Evolutionary conservation across 192 early-diverging fungal species (phyloP).

Genomic region (Entrophospora sp.): DNA sequence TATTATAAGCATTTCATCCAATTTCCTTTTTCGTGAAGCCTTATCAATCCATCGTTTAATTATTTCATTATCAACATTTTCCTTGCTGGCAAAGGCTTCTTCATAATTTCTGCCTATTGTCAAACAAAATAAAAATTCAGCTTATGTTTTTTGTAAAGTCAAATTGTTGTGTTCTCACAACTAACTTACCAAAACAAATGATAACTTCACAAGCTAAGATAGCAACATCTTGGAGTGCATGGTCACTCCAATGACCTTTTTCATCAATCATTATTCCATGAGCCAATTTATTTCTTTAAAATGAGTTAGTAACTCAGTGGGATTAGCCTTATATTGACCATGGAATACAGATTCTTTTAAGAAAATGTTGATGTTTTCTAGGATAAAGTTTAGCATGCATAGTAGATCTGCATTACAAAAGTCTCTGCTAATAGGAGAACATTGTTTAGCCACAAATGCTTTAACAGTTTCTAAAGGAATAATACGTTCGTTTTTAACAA

Average conservation of each 20-base stretch:
- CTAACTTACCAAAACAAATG: constrained; percentile 7
- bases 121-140: constrained; percentile 21
- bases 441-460: constrained; percentile 1
- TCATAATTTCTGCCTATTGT: constrained; percentile 5
- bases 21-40: neutral
- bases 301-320: constrained; percentile 8
- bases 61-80: constrained; percentile 10
- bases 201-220: constrained; percentile 5
- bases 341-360: constrained; percentile 12
- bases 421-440: constrained; percentile 3
- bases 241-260: constrained; percentile 1
- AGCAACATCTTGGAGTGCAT: neutral
- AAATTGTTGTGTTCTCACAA: constrained; percentile 1
- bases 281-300: constrained; percentile 11
- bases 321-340: constrained; percentile 5
- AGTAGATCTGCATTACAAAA: constrained; percentile 7
- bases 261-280: neutral
- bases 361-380: constrained; percentile 15
- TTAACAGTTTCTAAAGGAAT: neutral
- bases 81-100: constrained; percentile 8
- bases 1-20: neutral
- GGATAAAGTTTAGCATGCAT: constrained; percentile 12
- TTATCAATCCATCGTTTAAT: constrained; percentile 11
- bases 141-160: constrained; percentile 10
- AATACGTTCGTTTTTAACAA: neutral